Evolutionary conservation across 495 filamentous ascomycete genomes (phyloP).

Genomic region (Trichocladium uniseriatum): DNA sequence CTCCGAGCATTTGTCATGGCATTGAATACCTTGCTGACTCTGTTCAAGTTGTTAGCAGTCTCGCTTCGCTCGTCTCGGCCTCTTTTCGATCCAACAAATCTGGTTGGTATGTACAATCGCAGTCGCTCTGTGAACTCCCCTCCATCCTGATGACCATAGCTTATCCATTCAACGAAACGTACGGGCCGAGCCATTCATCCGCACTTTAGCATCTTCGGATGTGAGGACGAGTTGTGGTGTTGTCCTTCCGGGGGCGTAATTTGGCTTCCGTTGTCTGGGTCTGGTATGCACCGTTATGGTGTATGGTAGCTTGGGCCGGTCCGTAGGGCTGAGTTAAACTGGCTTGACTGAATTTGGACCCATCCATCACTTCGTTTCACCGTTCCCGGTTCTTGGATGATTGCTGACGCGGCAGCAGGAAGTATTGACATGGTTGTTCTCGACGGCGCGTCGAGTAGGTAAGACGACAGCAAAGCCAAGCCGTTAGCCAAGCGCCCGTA

Average conservation of each 20-base stretch:
- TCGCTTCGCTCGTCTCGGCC: not conserved
- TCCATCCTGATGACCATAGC: constrained; percentile 83
- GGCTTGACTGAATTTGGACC: constrained; percentile 35
- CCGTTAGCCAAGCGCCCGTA: too few species aligned
- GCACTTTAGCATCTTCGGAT: constrained; percentile 55
- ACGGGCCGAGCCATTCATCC: constrained; percentile 67
- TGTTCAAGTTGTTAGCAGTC: not conserved
- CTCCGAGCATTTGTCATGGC: constrained; percentile 1
- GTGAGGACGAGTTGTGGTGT: constrained; percentile 91
- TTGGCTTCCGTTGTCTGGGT: constrained; percentile 37
- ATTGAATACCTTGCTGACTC: constrained; percentile 14
- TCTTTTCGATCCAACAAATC: not conserved
- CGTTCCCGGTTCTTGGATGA: not conserved
- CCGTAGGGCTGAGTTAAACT: constrained; percentile 42
- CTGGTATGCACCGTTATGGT: constrained; percentile 37
- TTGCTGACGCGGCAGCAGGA: constrained; percentile 7
- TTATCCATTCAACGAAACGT: constrained; percentile 98
- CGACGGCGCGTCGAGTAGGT: not conserved
- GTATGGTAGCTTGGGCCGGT: constrained; percentile 30
- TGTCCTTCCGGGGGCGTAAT: constrained; percentile 36
- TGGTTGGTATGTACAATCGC: not conserved
- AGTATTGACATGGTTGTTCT: not conserved
- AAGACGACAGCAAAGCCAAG: not conserved
- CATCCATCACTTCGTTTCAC: not conserved
- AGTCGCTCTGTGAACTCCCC: not conserved